A percentile compares a stretch with the other conserved stretches of the same genome.
Conservation (phyloP, 2,329 filamentous ascomycete genomes). For the Aspergillus nomiae region DNA sequence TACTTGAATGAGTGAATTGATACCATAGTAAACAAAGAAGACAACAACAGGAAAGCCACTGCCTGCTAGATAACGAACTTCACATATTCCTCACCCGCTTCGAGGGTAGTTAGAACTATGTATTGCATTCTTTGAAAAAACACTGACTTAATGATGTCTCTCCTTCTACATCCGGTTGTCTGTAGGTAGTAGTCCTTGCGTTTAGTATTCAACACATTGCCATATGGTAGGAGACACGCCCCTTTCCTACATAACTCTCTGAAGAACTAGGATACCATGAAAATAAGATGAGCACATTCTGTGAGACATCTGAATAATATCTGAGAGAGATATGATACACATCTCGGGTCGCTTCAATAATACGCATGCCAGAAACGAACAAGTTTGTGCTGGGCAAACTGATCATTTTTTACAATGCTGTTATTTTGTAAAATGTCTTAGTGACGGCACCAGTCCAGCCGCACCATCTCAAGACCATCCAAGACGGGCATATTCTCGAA, state of each 20-base stretch:
- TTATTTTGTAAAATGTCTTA: neutral
- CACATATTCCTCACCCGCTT: neutral
- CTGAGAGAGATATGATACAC: neutral
- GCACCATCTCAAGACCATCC: neutral
- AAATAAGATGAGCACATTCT: neutral
- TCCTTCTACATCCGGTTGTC: neutral
- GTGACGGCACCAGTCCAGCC: neutral
- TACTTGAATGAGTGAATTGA: conserved; percentile 2
- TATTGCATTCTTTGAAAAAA: neutral
- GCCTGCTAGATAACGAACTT: neutral
- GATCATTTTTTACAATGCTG: neutral
- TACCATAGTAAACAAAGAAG: neutral
- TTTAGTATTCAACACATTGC: neutral
- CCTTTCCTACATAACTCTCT: neutral
- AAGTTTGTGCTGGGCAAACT: neutral
- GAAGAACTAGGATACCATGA: neutral
- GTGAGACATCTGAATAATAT: neutral
- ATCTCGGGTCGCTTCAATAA: neutral
- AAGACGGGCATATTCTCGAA: neutral
- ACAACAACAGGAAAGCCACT: neutral
- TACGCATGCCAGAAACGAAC: neutral
- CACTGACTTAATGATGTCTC: neutral
- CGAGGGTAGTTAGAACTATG: neutral
- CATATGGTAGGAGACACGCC: neutral
- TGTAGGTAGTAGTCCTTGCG: neutral